A percentile compares a stretch with the other conserved stretches of the same genome.
Evolutionary conservation across 768 basidiomycete genomes (phyloP).

Genomic region (Macrolepiota albuminosa): DNA sequence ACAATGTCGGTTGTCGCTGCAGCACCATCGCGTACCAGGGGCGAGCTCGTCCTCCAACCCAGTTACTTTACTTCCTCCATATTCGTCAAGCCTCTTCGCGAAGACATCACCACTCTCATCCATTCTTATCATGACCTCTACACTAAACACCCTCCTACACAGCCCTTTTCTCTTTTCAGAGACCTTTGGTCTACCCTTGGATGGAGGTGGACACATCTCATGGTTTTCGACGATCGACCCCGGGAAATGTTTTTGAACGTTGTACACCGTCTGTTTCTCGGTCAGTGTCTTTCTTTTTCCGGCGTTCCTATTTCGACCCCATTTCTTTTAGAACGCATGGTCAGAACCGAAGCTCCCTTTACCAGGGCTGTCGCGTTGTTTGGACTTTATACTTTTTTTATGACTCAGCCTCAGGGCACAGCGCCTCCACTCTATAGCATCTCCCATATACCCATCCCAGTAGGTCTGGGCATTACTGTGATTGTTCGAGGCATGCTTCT

Average conservation of each 20-base stretch:
- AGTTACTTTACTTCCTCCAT: constrained; percentile 75
- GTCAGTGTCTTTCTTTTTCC: constrained; percentile 30
- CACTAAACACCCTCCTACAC: constrained; percentile 21
- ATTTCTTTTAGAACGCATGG: constrained; percentile 44
- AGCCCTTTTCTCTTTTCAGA: constrained; percentile 72
- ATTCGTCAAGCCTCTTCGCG: constrained; percentile 59
- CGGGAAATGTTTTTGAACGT: constrained; percentile 59
- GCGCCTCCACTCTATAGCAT: constrained; percentile 45
- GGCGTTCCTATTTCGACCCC: not conserved
- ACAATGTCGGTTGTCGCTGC: constrained; percentile 45
- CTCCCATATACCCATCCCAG: constrained; percentile 56
- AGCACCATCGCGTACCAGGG: constrained; percentile 53
- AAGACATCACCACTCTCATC: constrained; percentile 56
- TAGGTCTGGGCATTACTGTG: constrained; percentile 36
- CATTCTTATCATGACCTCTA: constrained; percentile 50
- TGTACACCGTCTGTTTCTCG: constrained; percentile 60
- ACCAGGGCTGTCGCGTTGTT: constrained; percentile 61
- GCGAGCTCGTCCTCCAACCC: constrained; percentile 64
- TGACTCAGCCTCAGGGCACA: constrained; percentile 57
- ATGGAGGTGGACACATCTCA: constrained; percentile 77
- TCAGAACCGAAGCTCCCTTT: constrained; percentile 45
- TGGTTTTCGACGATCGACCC: constrained; percentile 61
- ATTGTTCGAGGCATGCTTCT: not conserved
- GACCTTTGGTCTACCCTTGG: constrained; percentile 58
- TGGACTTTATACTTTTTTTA: constrained; percentile 64